phyloP scores from a whole-genome alignment of 176 grass and related monocot species.

The Aegilops sharonensis region DNA sequence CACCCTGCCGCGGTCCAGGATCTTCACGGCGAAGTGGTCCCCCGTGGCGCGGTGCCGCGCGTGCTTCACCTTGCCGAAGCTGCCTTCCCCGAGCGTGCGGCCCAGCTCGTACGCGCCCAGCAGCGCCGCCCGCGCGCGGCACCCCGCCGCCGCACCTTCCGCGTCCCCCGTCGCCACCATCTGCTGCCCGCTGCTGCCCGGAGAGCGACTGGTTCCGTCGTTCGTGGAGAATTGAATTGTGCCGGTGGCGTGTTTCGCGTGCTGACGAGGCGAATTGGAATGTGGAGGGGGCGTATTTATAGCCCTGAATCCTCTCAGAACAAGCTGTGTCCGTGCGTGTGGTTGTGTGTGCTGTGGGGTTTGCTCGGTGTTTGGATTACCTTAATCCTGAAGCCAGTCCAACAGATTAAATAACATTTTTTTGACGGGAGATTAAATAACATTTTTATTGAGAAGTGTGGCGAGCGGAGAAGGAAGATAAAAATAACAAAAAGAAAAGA shows the following conservation, averaged over 20 bases:
- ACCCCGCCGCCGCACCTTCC: neutral
- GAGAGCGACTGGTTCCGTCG: too few species aligned
- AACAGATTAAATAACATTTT: neutral
- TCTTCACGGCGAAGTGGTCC: conserved; percentile 65
- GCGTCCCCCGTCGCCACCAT: neutral
- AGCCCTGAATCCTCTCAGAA: neutral
- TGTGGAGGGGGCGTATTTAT: neutral
- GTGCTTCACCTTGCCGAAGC: conserved; percentile 88
- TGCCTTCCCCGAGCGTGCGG: conserved; percentile 70
- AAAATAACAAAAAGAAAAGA: too few species aligned
- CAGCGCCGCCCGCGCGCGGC: conserved; percentile 11
- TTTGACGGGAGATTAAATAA: neutral
- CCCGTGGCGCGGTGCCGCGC: conserved; percentile 54
- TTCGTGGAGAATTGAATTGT: neutral
- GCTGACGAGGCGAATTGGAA: neutral
- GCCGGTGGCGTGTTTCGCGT: neutral
- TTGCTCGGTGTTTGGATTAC: neutral
- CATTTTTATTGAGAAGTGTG: too few species aligned
- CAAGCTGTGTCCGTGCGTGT: neutral
- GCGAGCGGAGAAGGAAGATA: too few species aligned
- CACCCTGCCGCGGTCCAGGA: conserved; percentile 67
- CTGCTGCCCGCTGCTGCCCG: neutral
- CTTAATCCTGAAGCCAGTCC: neutral
- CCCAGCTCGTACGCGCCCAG: conserved; percentile 76
- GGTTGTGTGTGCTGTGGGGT: neutral